These are phyloP conservation scores for Heritiera littoralis DNA, from an alignment of 345 rosid genomes.

Conservation along the genomic window DNA sequence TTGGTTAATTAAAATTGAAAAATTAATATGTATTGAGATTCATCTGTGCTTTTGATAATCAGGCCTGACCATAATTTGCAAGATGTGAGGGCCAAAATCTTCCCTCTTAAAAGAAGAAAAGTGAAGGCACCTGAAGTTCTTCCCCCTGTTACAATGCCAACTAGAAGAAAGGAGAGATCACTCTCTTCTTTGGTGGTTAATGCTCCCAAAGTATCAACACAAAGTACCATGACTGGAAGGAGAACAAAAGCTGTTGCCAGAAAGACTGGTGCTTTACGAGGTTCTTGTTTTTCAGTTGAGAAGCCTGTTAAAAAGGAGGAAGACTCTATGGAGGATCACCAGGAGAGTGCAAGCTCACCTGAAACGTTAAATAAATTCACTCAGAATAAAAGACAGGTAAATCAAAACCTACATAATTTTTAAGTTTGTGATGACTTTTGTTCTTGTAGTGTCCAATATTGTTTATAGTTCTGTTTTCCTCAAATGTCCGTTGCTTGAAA, in stretches of 20 bases:
- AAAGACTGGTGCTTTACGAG: slow-evolving; percentile 51
- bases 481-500: not conserved
- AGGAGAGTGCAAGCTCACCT: slow-evolving; percentile 68
- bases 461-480: not conserved
- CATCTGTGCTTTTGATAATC: slow-evolving; percentile 24
- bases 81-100: slow-evolving; percentile 84
- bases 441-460: not conserved
- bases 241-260: slow-evolving; percentile 62
- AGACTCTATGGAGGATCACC: slow-evolving; percentile 51
- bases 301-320: slow-evolving; percentile 56
- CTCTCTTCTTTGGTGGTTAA: slow-evolving; percentile 87
- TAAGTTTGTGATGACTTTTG: slow-evolving; percentile 3
- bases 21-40: not conserved
- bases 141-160: slow-evolving; percentile 58
- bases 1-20: slow-evolving; percentile 4
- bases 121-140: slow-evolving; percentile 61
- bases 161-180: slow-evolving; percentile 94
- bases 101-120: slow-evolving; percentile 76
- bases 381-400: slow-evolving; percentile 71
- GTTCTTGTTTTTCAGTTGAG: slow-evolving; percentile 48
- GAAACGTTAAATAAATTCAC: slow-evolving; percentile 55
- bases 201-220: slow-evolving; percentile 71
- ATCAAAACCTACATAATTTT: slow-evolving; percentile 22
- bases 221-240: slow-evolving; percentile 67
- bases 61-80: slow-evolving; percentile 89